Evolutionary conservation across 768 basidiomycete species (phyloP).

Genomic region (Leccinellum rugosiceps): DNA sequence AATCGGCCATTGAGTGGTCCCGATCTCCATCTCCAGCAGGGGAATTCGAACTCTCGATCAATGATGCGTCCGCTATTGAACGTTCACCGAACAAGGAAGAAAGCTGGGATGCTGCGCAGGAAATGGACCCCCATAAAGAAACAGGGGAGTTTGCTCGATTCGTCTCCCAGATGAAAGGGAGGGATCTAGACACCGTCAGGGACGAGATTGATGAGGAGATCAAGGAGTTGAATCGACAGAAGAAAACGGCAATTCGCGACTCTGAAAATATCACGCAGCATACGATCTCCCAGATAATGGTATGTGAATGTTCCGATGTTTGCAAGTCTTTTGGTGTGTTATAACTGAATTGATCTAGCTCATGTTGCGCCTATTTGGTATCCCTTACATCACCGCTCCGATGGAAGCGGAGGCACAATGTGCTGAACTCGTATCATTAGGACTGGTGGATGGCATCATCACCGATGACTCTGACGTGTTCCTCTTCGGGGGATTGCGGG

Average conservation of each 20-base stretch:
- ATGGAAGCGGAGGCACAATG: slow-evolving; percentile 99
- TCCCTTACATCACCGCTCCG: slow-evolving; percentile 97
- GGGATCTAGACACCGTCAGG: slow-evolving; percentile 74
- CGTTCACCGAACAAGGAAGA: slow-evolving; percentile 31
- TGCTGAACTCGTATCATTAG: slow-evolving; percentile 80
- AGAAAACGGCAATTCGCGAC: slow-evolving; percentile 87
- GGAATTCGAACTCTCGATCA: slow-evolving; percentile 1
- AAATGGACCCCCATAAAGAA: slow-evolving; percentile 77
- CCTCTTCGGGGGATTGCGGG: slow-evolving; percentile 91
- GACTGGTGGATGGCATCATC: slow-evolving; percentile 94
- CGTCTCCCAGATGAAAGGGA: slow-evolving; percentile 86
- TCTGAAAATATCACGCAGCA: slow-evolving; percentile 94
- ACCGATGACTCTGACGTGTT: slow-evolving; percentile 99
- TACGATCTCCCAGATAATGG: slow-evolving; percentile 87
- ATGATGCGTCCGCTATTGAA: slow-evolving; percentile 15
- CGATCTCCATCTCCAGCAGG: slow-evolving; percentile 35
- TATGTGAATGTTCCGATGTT: slow-evolving; percentile 24
- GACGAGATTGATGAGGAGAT: slow-evolving; percentile 94
- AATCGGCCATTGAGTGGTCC: slow-evolving; percentile 35
- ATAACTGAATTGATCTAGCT: slow-evolving; percentile 44
- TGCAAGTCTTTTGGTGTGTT: not conserved
- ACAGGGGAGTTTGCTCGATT: slow-evolving; percentile 91
- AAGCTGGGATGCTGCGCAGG: slow-evolving; percentile 81
- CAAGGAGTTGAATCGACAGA: slow-evolving; percentile 70
- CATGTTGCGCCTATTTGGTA: slow-evolving; percentile 90